A percentile compares a stretch with the other conserved stretches of the same genome.
phyloP scores from a whole-genome alignment of 345 rosid species.

The Populus nigra region DNA sequence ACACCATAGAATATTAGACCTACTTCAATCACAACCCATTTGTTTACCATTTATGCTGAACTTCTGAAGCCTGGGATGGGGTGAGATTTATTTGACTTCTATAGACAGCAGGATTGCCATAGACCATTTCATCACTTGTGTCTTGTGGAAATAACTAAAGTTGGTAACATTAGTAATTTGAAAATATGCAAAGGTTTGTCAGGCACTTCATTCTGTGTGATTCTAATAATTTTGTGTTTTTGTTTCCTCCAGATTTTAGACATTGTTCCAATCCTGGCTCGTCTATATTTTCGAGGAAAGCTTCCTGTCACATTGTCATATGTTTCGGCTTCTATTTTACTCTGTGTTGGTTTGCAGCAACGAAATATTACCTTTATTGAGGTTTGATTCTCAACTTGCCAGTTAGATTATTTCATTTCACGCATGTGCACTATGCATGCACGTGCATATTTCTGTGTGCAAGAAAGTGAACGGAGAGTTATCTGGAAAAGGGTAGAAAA shows the following conservation, averaged over 20 bases:
- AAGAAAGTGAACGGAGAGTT: neutral
- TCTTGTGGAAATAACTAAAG: neutral
- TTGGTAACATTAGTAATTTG: neutral
- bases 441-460: neutral
- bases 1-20: neutral
- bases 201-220: neutral
- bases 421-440: neutral
- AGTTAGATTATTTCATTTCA: neutral
- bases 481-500: neutral
- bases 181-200: neutral
- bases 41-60: neutral
- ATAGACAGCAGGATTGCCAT: neutral
- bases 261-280: constrained; percentile 65
- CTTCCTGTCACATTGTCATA: constrained; percentile 70
- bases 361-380: constrained; percentile 56
- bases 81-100: neutral
- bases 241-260: constrained; percentile 53
- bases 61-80: neutral
- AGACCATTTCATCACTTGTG: neutral
- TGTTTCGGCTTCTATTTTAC: constrained; percentile 77
- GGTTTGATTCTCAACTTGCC: constrained; percentile 45
- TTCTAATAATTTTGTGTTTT: neutral
- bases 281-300: constrained; percentile 71
- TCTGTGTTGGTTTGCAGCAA: constrained; percentile 83
- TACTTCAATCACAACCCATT: neutral